Evolutionary conservation across 352 stramenopile species (phyloP).

Genomic region (Pythium rhizo-oryzae): DNA sequence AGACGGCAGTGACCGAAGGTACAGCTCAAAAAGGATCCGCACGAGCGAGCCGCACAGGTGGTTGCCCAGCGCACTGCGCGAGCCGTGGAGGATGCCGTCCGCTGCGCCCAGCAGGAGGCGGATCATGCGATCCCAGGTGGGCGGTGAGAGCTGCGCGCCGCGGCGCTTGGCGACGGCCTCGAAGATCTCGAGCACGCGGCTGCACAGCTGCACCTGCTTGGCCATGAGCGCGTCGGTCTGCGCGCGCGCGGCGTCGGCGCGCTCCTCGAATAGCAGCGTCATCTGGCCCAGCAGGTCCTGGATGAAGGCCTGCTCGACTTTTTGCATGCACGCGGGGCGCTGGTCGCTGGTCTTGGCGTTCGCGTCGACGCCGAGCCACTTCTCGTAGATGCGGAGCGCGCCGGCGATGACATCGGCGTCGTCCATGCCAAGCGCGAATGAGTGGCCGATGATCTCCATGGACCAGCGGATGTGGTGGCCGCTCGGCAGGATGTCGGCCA

Average conservation of each 20-base stretch:
- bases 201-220: constrained; percentile 78
- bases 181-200: constrained; percentile 79
- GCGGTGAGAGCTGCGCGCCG: constrained; percentile 54
- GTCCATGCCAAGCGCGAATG: constrained; percentile 84
- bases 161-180: constrained; percentile 73
- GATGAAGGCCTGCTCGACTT: constrained; percentile 85
- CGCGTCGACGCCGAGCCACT: constrained; percentile 73
- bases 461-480: constrained; percentile 82
- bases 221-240: constrained; percentile 43
- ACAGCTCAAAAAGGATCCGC: constrained; percentile 79
- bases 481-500: constrained; percentile 58
- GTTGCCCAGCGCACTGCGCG: constrained; percentile 73
- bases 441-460: constrained; percentile 87
- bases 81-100: constrained; percentile 75
- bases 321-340: constrained; percentile 75
- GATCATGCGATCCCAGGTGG: constrained; percentile 87
- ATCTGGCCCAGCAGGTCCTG: constrained; percentile 88
- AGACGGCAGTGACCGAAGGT: constrained; percentile 65
- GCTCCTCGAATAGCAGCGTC: constrained; percentile 88
- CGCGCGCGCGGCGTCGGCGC: constrained; percentile 35
- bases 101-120: constrained; percentile 74
- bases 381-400: constrained; percentile 78
- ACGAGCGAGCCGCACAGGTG: constrained; percentile 78
- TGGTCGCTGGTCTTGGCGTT: constrained; percentile 52
- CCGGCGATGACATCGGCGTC: constrained; percentile 83